Conservation (phyloP, 2,329 filamentous ascomycete species). For the Mariannaea elegans region DNA sequence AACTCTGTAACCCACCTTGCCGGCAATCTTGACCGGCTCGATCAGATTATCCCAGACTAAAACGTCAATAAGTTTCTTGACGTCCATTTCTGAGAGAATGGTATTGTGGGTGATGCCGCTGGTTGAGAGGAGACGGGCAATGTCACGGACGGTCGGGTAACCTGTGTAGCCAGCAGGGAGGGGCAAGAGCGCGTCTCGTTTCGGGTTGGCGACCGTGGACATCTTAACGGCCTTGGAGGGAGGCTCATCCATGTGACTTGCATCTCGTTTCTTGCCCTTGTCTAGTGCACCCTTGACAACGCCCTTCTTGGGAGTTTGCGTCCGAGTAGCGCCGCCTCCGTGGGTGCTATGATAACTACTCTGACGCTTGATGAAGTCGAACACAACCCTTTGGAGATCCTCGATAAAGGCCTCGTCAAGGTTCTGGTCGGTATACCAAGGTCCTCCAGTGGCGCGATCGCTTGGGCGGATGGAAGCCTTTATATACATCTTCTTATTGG, state of each 20-base stretch:
- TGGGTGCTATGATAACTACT: constrained; percentile 71
- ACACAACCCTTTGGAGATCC: constrained; percentile 76
- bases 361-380: constrained; percentile 74
- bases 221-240: constrained; percentile 42
- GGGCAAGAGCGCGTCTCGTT: constrained; percentile 57
- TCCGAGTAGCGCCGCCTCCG: constrained; percentile 43
- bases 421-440: constrained; percentile 93
- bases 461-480: constrained; percentile 83
- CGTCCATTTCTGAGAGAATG: constrained; percentile 75
- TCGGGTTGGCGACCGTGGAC: constrained; percentile 25
- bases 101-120: constrained; percentile 77
- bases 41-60: constrained; percentile 88
- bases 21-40: constrained; percentile 67
- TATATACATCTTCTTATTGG: constrained; percentile 96
- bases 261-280: constrained; percentile 61
- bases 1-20: constrained; percentile 62
- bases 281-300: constrained; percentile 58
- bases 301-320: constrained; percentile 65
- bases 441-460: constrained; percentile 90
- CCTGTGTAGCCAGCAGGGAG: constrained; percentile 73
- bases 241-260: constrained; percentile 49
- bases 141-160: constrained; percentile 83
- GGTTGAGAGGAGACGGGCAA: constrained; percentile 77
- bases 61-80: constrained; percentile 87
- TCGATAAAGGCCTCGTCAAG: constrained; percentile 90